A percentile compares a stretch with the other conserved stretches of the same genome.
These are phyloP conservation scores for Calonectria hongkongensis DNA, from an alignment of 2,329 filamentous ascomycete species.

Conservation along the genomic window DNA sequence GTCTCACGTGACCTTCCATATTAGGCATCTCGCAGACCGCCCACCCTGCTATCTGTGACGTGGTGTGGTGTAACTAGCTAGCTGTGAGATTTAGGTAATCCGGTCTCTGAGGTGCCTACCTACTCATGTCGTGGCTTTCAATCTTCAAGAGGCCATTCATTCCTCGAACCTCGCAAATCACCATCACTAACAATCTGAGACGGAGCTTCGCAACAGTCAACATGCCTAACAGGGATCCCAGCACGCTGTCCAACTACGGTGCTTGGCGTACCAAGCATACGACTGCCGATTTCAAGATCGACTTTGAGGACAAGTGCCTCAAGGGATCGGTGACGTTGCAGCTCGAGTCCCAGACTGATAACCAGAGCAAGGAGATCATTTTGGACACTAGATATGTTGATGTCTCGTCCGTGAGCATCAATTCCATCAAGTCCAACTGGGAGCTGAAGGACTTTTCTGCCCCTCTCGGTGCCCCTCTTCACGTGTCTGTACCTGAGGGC, in stretches of 20 bases:
- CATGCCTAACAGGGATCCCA: conserved; percentile 81
- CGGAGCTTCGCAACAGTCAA: conserved; percentile 57
- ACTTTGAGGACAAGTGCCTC: conserved; percentile 87
- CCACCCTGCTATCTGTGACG: conserved; percentile 32
- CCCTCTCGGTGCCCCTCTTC: conserved; percentile 84
- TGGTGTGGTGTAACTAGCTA: conserved; percentile 31
- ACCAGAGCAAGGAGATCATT: conserved; percentile 83
- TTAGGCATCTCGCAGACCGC: conserved; percentile 27
- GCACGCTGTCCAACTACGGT: conserved; percentile 93
- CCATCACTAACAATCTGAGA: conserved; percentile 50
- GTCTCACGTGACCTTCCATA: conserved; percentile 32
- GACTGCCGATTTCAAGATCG: conserved; percentile 85
- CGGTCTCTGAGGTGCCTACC: conserved; percentile 11
- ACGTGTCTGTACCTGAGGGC: conserved; percentile 76
- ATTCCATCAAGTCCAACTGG: conserved; percentile 79
- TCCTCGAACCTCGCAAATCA: conserved; percentile 51
- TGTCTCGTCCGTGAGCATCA: conserved; percentile 82
- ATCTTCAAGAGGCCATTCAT: conserved; percentile 52
- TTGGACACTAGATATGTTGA: conserved; percentile 92
- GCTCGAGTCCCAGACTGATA: conserved; percentile 85
- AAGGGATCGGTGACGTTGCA: conserved; percentile 85
- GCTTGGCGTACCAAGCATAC: conserved; percentile 91
- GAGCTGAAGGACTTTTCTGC: conserved; percentile 80
- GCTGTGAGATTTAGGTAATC: conserved; percentile 31
- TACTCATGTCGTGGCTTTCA: conserved; percentile 54